phyloP scores from a whole-genome alignment of 139 green algal genomes.

The Micractinium conductrix region DNA sequence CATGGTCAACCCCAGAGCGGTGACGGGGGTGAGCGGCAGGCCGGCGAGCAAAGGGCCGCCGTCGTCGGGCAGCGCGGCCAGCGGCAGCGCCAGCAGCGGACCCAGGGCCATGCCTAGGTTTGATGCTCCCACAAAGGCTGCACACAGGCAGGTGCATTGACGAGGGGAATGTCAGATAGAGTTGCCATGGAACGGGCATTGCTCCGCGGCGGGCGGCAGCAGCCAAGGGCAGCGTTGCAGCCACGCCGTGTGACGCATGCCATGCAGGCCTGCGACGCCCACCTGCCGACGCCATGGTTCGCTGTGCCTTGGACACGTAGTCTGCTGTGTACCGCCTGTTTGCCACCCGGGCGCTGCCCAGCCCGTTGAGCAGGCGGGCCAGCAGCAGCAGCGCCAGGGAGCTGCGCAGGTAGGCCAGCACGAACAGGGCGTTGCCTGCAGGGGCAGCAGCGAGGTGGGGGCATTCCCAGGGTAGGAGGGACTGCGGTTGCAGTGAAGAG shows the following conservation, averaged over 20 bases:
- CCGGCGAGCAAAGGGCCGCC: slow-evolving; percentile 5
- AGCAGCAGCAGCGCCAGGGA: slow-evolving; percentile 50
- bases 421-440: slow-evolving; percentile 23
- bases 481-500: too few relatives aligned
- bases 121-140: slow-evolving; percentile 60
- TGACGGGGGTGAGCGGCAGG: slow-evolving; percentile 58
- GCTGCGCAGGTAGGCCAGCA: slow-evolving; percentile 41
- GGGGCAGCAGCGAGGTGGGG: neutral
- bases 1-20: slow-evolving; percentile 58
- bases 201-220: neutral
- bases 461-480: too few relatives aligned
- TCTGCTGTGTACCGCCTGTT: slow-evolving; percentile 68
- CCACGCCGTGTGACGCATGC: neutral
- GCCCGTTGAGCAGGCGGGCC: slow-evolving; percentile 56
- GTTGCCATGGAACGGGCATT: too few relatives aligned
- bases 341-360: slow-evolving; percentile 51
- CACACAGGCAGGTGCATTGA: neutral
- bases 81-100: slow-evolving; percentile 57
- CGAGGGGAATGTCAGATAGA: too few relatives aligned
- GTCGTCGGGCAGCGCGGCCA: slow-evolving; percentile 41
- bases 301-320: slow-evolving; percentile 47
- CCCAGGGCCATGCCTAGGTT: slow-evolving; percentile 63
- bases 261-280: neutral
- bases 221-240: neutral
- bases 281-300: slow-evolving; percentile 56